Evolutionary conservation across 225 moss, liverwort and hornwort genomes (phyloP), one percentile per base, ranked within the genome.

Genomic region (Straminergon stramineum): DNA sequence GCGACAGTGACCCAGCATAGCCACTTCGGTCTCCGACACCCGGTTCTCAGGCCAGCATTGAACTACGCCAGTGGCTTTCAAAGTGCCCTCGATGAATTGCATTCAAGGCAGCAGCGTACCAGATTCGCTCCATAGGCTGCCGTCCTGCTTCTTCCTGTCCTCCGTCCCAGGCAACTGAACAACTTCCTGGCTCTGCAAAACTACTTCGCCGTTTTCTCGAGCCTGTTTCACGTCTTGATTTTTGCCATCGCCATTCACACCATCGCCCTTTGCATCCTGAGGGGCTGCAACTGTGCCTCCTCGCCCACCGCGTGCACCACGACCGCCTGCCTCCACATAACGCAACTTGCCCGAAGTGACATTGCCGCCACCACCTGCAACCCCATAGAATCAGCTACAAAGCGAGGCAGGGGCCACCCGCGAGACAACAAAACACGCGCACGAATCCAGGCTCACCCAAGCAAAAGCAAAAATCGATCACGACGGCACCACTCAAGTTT

Each of bases 111-210:
- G 45, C 52, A 88, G 60, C 71, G 86, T 95, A 96, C 96, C 96
- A 92, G 94, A 85, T 85, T 98, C 97, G 92, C 90, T 94, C 96
- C 95, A 95, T 45, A 87, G 85, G 84, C 91, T 68, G 74, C 75
- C 73, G 55, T 96, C 97, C 85, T 92, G 97, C 90, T 95, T 96
- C 90, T 92, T 95, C 89, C 95, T 96, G 83, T 98, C 97, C 93
- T 96, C 91, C 52, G 84, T 71, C 55, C 75, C 91, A 48, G 70
- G 66, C 55, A 80, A 61, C 62, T 91, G 92, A 17, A 84, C 60
- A 55, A 63, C 75, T 75, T 86, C 88, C 64, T 83, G 89, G 81
- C 83, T 90, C 84, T 83, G 93, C 77, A 87, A 78, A 79, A 85
- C 60, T 79, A 67, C 85, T 26, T 97, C 97, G 51, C 94, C 96